phyloP scores from a whole-genome alignment of 768 basidiomycete genomes.

The Termitomyces sp. region DNA sequence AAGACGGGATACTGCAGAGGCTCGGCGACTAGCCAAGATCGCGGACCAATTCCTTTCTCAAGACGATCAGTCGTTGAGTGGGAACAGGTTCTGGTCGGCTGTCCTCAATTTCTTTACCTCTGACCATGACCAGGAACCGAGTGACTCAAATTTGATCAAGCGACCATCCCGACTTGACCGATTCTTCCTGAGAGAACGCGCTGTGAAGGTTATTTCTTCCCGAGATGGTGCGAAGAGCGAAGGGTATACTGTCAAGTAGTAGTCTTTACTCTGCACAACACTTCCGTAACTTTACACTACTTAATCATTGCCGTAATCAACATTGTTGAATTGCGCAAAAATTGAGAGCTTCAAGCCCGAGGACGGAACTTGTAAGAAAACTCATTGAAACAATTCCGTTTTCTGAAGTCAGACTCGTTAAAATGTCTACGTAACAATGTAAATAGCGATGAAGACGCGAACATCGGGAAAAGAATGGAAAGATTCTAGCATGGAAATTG shows the following conservation, averaged over 20 bases:
- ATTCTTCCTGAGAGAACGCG: conserved; percentile 9
- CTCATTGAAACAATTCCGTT: not conserved
- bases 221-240: not conserved
- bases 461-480: not conserved
- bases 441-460: not conserved
- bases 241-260: not conserved
- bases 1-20: conserved; percentile 82
- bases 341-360: not conserved
- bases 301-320: not conserved
- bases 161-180: conserved; percentile 4
- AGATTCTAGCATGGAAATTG: not conserved
- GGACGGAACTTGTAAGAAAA: not conserved
- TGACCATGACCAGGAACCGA: conserved; percentile 28
- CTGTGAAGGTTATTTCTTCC: not conserved
- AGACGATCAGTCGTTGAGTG: conserved; percentile 52
- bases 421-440: not conserved
- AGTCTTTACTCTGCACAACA: not conserved
- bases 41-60: conserved; percentile 64
- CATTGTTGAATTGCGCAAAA: not conserved
- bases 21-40: conserved; percentile 61
- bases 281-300: not conserved
- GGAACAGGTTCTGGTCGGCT: conserved; percentile 68
- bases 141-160: not conserved
- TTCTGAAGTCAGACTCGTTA: not conserved
- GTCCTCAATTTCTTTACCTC: conserved; percentile 63